These are phyloP conservation scores for Boletus coccyginus DNA, from an alignment of 768 basidiomycete genomes.

Conservation along the genomic window DNA sequence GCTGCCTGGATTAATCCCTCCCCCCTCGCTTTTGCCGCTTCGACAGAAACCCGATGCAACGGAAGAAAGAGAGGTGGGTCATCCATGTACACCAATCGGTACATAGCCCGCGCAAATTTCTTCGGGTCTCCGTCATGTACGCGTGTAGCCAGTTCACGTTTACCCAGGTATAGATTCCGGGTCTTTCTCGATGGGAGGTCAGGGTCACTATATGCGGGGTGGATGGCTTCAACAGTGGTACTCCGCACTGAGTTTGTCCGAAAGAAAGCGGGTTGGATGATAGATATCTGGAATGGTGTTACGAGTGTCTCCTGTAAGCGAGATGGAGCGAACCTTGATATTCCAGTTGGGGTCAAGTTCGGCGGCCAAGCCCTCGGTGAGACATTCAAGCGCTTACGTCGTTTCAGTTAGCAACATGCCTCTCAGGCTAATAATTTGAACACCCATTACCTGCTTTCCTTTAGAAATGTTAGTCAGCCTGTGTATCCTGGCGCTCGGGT, in stretches of 20 bases:
- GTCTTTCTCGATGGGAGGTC: slow-evolving; percentile 15
- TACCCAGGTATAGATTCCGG: slow-evolving; percentile 10
- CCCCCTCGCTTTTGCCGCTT: slow-evolving; percentile 22
- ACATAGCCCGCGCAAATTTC: slow-evolving; percentile 22
- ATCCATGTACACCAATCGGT: slow-evolving; percentile 18
- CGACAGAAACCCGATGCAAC: slow-evolving; percentile 21
- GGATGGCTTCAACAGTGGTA: slow-evolving; percentile 6
- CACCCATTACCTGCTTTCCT: slow-evolving; percentile 27
- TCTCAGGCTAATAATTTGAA: background rate
- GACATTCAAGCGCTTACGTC: slow-evolving; percentile 36
- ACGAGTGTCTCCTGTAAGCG: background rate
- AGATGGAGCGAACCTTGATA: slow-evolving; percentile 37
- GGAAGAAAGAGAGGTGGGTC: slow-evolving; percentile 27
- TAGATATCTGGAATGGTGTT: slow-evolving; percentile 16
- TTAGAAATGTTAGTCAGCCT: background rate
- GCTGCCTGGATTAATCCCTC: slow-evolving; percentile 21
- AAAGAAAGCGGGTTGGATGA: slow-evolving; percentile 26
- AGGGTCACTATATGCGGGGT: slow-evolving; percentile 20
- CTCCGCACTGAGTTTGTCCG: slow-evolving; percentile 12
- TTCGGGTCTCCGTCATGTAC: slow-evolving; percentile 17
- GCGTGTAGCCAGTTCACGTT: slow-evolving; percentile 3
- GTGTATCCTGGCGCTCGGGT: background rate
- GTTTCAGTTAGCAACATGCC: background rate
- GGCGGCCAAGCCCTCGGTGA: slow-evolving; percentile 35
- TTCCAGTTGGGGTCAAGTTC: slow-evolving; percentile 48